Evolutionary conservation across 768 basidiomycete species (phyloP), one percentile per base, ranked within the genome.

Genomic region (Hydnum rufescens): DNA sequence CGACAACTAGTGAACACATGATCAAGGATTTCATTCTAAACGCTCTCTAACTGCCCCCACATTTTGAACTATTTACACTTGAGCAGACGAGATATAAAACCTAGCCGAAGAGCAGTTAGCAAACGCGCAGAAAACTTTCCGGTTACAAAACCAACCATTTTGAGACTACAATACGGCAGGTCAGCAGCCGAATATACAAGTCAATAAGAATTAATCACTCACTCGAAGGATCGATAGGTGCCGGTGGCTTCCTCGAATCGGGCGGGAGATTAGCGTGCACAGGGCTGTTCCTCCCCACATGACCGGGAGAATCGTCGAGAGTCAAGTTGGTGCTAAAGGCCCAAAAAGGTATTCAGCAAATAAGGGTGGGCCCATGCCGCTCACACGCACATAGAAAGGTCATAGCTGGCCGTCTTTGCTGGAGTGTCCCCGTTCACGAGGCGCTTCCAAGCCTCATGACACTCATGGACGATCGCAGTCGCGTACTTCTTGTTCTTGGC

Each of bases 401-500:
- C 82, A 65, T 82, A 81, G 43, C 68, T 64, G 44, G 75, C 57
- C 18, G 80, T 82, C 70, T 80, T 82, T 56, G 81, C 77, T 39
- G 79, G 76, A 56, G 61, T 52, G 58, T 95, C 84, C 57, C 90
- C 88, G 51, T 68, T 70, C 65, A 90, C 74, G 60, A 99, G 76
- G 62, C 85, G 85, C 62, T 89, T 86, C 95, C 95, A 99, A 32
- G 95, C 85, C 66, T 97, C 95, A 64, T 97, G 82, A 69, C 87
- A 92, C 66, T 99, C 95, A 67, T 95, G 92, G 64, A 99, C 84
- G 70, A 97, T 95, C 69, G 97, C 93, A 51, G 85, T 88, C 30
- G 95, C 95, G 65, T 97, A 99, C 67, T 93, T 95, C 75, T 93
- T 95, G 75, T 95, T 95, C 74, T 97, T 99, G 58, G 93, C 93